Conservation (phyloP, 2,329 filamentous ascomycete species). For the Tympanopsis confertula region DNA sequence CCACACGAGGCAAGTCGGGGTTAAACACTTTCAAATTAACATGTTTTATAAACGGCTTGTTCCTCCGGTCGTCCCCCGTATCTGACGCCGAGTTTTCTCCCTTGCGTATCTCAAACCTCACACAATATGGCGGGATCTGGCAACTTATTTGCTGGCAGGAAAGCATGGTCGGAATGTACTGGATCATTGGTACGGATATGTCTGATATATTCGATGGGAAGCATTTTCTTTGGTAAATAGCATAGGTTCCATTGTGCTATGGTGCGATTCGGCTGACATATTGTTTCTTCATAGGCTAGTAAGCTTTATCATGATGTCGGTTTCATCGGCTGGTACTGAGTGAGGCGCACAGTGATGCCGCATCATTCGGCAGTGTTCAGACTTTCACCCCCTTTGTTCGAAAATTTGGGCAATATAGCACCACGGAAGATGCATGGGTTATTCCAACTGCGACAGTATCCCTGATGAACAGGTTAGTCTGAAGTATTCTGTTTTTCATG, state of each 20-base stretch:
- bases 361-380: constrained; percentile 8
- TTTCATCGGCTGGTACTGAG: too few species aligned
- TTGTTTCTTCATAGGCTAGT: too few species aligned
- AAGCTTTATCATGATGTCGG: too few species aligned
- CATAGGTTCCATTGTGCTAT: background rate
- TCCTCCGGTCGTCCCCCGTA: too few species aligned
- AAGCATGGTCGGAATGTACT: constrained; percentile 6
- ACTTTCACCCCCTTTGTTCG: constrained; percentile 6
- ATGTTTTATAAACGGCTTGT: too few species aligned
- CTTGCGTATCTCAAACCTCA: constrained; percentile 1
- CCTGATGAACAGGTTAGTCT: constrained; percentile 7
- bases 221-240: constrained; percentile 7
- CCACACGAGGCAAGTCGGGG: too few species aligned
- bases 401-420: constrained; percentile 6
- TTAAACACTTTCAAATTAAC: too few species aligned
- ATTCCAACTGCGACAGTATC: constrained; percentile 3
- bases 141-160: constrained; percentile 6
- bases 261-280: too few species aligned
- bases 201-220: constrained; percentile 7
- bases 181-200: constrained; percentile 5
- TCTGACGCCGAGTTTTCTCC: background rate
- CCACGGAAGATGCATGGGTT: constrained; percentile 2
- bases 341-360: constrained; percentile 7
- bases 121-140: constrained; percentile 1
- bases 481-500: too few species aligned